Evolutionary conservation across 2,329 filamentous ascomycete genomes (phyloP).

Genomic region (Stagonosporopsis rhizophila): DNA sequence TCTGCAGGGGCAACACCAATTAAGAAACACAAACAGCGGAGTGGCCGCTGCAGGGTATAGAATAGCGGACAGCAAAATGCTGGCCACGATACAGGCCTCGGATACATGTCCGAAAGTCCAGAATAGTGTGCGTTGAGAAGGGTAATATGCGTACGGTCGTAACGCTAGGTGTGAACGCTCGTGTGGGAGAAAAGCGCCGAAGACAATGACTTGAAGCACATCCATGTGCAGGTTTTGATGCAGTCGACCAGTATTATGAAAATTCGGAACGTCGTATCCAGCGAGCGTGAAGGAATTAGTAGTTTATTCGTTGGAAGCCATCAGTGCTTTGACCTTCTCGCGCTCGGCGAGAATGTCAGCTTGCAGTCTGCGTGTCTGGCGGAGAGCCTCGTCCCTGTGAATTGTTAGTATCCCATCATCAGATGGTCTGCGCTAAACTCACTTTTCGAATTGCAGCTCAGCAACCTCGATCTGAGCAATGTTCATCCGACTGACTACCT

Average conservation of each 20-base stretch:
- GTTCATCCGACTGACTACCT: conserved; percentile 84
- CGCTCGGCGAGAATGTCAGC: conserved; percentile 70
- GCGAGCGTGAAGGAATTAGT: conserved; percentile 20
- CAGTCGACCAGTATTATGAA: conserved; percentile 23
- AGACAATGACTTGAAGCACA: conserved; percentile 1
- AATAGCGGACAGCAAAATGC: conserved; percentile 16
- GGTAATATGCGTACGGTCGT: conserved; percentile 30
- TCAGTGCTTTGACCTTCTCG: conserved; percentile 63
- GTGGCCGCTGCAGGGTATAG: conserved; percentile 27
- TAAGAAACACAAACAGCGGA: conserved; percentile 17
- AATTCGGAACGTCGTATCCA: conserved; percentile 23
- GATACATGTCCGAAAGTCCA: conserved; percentile 18
- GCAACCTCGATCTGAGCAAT: conserved; percentile 82
- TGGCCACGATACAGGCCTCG: conserved; percentile 20
- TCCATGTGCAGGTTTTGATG: neutral
- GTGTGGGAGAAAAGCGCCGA: conserved; percentile 17
- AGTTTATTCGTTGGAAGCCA: conserved; percentile 39
- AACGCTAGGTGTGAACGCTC: conserved; percentile 25
- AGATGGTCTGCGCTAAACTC: conserved; percentile 18
- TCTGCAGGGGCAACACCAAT: conserved; percentile 6
- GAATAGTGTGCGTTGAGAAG: conserved; percentile 25
- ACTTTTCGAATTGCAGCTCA: conserved; percentile 74
- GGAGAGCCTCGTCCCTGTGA: conserved; percentile 72
- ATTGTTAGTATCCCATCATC: conserved; percentile 18
- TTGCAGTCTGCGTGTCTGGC: conserved; percentile 74